Evolutionary conservation across 345 rosid species (phyloP).

Genomic region (Lumnitzera racemosa): DNA sequence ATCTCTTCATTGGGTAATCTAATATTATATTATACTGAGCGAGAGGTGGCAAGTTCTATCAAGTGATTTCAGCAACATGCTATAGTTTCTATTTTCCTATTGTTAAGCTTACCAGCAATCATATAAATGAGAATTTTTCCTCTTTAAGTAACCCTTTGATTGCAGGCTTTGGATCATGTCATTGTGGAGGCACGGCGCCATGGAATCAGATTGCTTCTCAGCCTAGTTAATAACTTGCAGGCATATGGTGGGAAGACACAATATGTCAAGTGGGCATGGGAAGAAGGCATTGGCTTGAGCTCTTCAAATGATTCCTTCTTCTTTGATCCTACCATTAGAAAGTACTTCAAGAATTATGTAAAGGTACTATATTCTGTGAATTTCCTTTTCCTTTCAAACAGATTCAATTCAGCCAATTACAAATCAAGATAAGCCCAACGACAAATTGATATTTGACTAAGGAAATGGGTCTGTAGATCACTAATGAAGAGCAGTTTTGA

Average conservation of each 20-base stretch:
- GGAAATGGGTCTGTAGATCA: neutral
- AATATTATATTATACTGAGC: no score
- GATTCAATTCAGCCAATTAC: no score
- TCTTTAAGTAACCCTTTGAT: neutral
- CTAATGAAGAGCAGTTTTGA: no score
- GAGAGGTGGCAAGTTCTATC: neutral
- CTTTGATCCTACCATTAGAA: slow-evolving; percentile 87
- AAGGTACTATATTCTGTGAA: slow-evolving; percentile 27
- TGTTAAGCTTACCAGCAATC: neutral
- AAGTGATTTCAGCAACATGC: neutral
- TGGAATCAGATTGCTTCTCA: slow-evolving; percentile 66
- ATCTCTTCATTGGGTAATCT: no score
- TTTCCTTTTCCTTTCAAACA: neutral
- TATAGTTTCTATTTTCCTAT: neutral
- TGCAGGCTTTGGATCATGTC: slow-evolving; percentile 91
- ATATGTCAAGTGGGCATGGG: slow-evolving; percentile 95
- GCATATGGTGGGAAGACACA: slow-evolving; percentile 93
- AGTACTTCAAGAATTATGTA: slow-evolving; percentile 70
- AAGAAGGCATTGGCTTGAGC: slow-evolving; percentile 89
- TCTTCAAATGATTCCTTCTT: slow-evolving; percentile 94
- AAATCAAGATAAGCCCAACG: no score
- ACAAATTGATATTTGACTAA: no score
- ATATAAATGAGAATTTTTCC: neutral
- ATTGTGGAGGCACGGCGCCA: slow-evolving; percentile 75
- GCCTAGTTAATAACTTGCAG: slow-evolving; percentile 80